phyloP scores from a whole-genome alignment of 768 basidiomycete genomes.

The Amylocystis lapponica region DNA sequence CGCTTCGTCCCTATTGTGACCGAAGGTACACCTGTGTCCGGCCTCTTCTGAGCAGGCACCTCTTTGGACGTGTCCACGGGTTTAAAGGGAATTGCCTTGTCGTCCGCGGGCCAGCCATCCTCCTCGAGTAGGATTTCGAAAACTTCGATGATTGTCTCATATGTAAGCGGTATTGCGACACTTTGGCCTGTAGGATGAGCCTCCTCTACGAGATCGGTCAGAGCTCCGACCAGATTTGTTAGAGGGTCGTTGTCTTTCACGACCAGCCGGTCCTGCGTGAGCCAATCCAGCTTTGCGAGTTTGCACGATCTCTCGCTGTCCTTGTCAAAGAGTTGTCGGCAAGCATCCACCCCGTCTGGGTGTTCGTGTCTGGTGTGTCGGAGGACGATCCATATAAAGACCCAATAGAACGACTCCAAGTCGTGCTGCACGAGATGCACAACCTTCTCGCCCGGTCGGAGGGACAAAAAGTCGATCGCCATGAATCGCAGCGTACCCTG shows the following conservation, averaged over 20 bases:
- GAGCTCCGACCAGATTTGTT: background rate
- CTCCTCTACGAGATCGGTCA: too few species aligned
- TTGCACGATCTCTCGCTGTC: background rate
- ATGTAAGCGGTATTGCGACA: background rate
- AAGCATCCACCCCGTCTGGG: background rate
- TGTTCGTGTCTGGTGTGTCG: slow-evolving; percentile 2
- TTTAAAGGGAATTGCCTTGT: slow-evolving; percentile 1
- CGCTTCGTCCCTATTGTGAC: too few species aligned
- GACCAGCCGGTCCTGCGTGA: background rate
- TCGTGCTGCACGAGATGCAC: slow-evolving; percentile 2
- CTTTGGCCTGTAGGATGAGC: too few species aligned
- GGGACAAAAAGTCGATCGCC: background rate
- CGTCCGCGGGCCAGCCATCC: slow-evolving; percentile 4
- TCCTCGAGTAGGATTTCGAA: slow-evolving; percentile 3
- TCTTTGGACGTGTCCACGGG: too few species aligned
- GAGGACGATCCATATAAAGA: slow-evolving; percentile 7
- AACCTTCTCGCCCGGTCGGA: background rate
- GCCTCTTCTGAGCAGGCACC: too few species aligned
- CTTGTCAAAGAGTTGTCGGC: background rate
- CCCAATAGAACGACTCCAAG: slow-evolving; percentile 10
- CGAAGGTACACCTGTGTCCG: too few species aligned
- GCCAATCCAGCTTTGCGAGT: background rate
- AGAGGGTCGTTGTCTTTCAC: slow-evolving; percentile 1
- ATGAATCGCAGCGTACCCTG: slow-evolving; percentile 7
- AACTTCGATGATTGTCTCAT: slow-evolving; percentile 1